These are phyloP conservation scores for Trypanosoma melophagium DNA, from an alignment of 208 protist genomes.

Conservation along the genomic window DNA sequence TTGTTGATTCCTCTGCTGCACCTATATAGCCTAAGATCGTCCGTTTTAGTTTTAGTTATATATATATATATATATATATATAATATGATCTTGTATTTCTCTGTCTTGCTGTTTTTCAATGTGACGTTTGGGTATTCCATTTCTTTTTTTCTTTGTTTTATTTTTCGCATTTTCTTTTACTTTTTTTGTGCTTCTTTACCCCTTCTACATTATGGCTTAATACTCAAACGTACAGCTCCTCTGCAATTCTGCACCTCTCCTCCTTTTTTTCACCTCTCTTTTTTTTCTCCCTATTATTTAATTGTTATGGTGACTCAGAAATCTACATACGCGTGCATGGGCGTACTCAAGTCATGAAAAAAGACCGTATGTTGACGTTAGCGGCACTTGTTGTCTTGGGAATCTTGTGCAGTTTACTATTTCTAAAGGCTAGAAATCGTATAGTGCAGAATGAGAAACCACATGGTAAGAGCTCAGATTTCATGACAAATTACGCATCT, in stretches of 20 bases:
- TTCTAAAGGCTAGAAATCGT: not conserved
- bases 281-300: not conserved
- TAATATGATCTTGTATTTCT: not conserved
- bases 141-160: slow-evolving; percentile 14
- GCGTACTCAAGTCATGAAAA: slow-evolving; percentile 8
- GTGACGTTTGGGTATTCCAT: not conserved
- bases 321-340: not conserved
- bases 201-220: not conserved
- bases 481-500: slow-evolving; percentile 50
- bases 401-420: not conserved
- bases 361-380: slow-evolving; percentile 4
- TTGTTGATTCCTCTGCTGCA: too few relatives aligned
- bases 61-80: not conserved
- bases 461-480: not conserved
- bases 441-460: slow-evolving; percentile 6
- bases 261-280: slow-evolving; percentile 1
- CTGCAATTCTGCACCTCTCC: not conserved
- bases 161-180: not conserved
- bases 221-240: too few relatives aligned
- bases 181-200: not conserved
- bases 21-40: not conserved
- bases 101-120: not conserved
- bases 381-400: slow-evolving; percentile 8
- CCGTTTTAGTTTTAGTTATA: not conserved
- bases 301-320: not conserved